Base-by-base conservation (phyloP, 352 stramenopile species). In the Pythium sukuiense region DNA sequence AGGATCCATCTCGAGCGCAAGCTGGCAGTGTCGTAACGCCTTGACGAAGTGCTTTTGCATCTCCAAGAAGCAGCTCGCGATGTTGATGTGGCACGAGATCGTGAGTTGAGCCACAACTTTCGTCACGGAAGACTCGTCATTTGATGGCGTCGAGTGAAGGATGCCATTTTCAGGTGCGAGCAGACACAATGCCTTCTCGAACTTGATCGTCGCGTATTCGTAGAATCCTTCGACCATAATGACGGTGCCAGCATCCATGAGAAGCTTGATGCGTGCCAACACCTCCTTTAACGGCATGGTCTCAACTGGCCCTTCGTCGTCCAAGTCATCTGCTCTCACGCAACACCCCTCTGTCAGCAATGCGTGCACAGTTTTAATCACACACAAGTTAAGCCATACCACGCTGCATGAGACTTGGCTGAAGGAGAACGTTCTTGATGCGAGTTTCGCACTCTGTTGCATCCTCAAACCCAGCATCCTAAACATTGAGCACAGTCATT, bases 151-250 rank as follows among this genome's bases (percentile, higher is more conserved):
- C 20, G 5, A 37, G 45, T 18, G 9, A 2, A 16, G 24, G 26
- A 1, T 48, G 43, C 20, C 26, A 24, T 45, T 48, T 27, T 41
- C 26, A 2, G n/a, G 14, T 16, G 54, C 18, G 3, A 71, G 30
- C 4, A 58, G 33, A 18, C 50, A 2, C 16, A 73, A 35, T 26
- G 61, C 61, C 29, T 0, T 45, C 59, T 82, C 72, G 61, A 81
- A 90, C 55, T 88, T 88, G n/a, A 58, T 57, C 14, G 70, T 79
- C 3, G 83, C 84, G 55, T 92, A 88, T 60, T 77, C 74, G 49
- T 76, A 85, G 55, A 92, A 92, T 1, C 76, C 78, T 63, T 92
- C 83, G 3, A 77, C 45, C 74, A 85, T 82, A 26, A 92, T 57
- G 16, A 89, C 81, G n/a, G 79, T 81, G 14, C 74, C 81, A 54